Evolutionary conservation across 2,329 filamentous ascomycete species (phyloP).

Genomic region (Rutstroemia sydowiana): DNA sequence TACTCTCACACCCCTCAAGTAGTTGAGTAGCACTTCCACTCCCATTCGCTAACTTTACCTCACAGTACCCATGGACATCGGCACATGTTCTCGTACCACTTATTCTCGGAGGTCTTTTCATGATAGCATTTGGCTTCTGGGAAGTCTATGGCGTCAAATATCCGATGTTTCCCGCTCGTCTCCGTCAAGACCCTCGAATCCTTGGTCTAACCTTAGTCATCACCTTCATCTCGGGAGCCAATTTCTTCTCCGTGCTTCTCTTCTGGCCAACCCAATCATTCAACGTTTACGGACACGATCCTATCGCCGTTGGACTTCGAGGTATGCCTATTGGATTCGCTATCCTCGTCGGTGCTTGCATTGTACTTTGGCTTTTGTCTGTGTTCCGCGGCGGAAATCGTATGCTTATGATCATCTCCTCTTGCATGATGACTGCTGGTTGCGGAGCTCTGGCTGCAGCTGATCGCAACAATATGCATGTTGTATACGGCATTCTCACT

Average conservation of each 20-base stretch:
- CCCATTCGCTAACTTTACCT: constrained; percentile 35
- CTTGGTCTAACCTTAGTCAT: constrained; percentile 47
- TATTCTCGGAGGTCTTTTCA: constrained; percentile 39
- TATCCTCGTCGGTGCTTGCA: constrained; percentile 52
- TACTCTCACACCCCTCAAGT: background rate
- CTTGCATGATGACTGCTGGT: constrained; percentile 57
- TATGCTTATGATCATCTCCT: constrained; percentile 51
- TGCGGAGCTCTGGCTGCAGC: constrained; percentile 46
- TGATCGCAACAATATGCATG: constrained; percentile 43
- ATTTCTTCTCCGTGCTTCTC: constrained; percentile 38
- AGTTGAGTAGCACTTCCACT: constrained; percentile 11
- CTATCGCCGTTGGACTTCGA: constrained; percentile 54
- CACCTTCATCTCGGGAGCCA: constrained; percentile 51
- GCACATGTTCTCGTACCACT: constrained; percentile 47
- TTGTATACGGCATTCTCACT: constrained; percentile 50
- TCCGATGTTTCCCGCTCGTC: constrained; percentile 40
- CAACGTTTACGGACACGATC: constrained; percentile 59
- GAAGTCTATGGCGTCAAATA: constrained; percentile 42
- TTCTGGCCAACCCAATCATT: constrained; percentile 57
- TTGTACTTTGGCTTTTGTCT: constrained; percentile 53
- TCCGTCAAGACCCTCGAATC: constrained; percentile 46
- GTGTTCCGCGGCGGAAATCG: constrained; percentile 50
- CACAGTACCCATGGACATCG: constrained; percentile 47
- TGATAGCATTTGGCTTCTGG: constrained; percentile 46
- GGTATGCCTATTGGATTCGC: constrained; percentile 56